phyloP scores from a whole-genome alignment of 176 grass and related monocot genomes.

The Aegilops sharonensis region DNA sequence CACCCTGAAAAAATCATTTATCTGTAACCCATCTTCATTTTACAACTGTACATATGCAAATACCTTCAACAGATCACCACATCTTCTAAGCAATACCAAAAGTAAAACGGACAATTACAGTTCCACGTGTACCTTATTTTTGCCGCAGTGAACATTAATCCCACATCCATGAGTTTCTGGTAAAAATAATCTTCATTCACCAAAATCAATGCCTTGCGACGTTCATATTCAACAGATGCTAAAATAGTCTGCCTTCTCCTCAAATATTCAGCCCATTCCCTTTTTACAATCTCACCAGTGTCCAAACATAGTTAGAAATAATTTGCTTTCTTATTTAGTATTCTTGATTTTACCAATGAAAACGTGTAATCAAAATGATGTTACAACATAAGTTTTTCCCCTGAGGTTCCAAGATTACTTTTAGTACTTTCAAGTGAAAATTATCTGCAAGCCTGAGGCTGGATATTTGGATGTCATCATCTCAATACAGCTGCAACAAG shows the following conservation, averaged over 20 bases:
- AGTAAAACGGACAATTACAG: not conserved
- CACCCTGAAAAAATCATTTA: not conserved
- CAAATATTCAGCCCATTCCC: not conserved
- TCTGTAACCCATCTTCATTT: not conserved
- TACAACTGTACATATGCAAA: not conserved
- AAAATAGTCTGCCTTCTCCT: not conserved
- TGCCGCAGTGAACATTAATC: not conserved
- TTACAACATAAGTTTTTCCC: not conserved
- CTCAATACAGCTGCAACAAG: not conserved
- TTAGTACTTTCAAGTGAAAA: not conserved
- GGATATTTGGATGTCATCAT: not conserved
- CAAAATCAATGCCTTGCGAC: not conserved
- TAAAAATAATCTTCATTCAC: not conserved
- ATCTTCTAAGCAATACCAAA: slow-evolving; percentile 5
- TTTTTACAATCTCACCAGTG: not conserved
- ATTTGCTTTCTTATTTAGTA: not conserved
- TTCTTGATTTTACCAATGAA: not conserved
- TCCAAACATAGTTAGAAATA: not conserved
- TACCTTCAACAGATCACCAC: not conserved
- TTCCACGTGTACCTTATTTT: not conserved
- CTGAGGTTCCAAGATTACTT: not conserved
- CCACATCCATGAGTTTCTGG: not conserved
- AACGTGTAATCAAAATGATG: not conserved
- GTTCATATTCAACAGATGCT: not conserved
- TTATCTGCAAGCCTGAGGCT: not conserved